Evolutionary conservation across 176 grass and related monocot species (phyloP).

Genomic region (Miscanthus lutarioriparius): DNA sequence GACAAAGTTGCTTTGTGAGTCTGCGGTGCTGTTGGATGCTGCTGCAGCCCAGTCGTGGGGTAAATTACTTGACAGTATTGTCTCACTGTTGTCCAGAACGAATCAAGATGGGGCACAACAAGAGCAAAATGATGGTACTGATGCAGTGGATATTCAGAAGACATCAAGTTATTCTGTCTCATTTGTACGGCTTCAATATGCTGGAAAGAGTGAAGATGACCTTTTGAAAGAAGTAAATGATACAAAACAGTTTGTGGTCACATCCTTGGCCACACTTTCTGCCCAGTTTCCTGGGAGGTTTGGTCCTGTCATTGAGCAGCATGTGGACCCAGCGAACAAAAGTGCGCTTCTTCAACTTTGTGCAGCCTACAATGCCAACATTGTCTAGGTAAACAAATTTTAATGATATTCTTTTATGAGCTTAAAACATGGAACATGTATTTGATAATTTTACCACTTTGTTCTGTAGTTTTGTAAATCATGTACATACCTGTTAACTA

Average conservation of each 20-base stretch:
- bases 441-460: not conserved
- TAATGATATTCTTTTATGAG: not conserved
- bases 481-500: not conserved
- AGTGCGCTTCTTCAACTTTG: slow-evolving; percentile 78
- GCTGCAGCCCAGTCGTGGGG: slow-evolving; percentile 72
- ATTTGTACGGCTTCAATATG: slow-evolving; percentile 89
- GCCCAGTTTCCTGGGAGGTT: slow-evolving; percentile 74
- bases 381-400: slow-evolving; percentile 76
- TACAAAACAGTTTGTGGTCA: slow-evolving; percentile 78
- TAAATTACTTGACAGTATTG: slow-evolving; percentile 75
- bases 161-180: slow-evolving; percentile 79
- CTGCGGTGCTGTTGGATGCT: slow-evolving; percentile 60
- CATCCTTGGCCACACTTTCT: slow-evolving; percentile 72
- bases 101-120: slow-evolving; percentile 61
- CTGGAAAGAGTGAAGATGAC: slow-evolving; percentile 86
- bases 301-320: slow-evolving; percentile 69
- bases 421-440: slow-evolving; percentile 4
- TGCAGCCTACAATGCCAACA: slow-evolving; percentile 64
- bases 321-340: slow-evolving; percentile 78
- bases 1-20: slow-evolving; percentile 91
- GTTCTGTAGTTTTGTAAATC: not conserved
- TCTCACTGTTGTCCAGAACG: slow-evolving; percentile 62
- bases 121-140: slow-evolving; percentile 62
- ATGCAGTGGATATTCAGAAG: slow-evolving; percentile 59
- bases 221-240: slow-evolving; percentile 90